Percentiles rank a stretch among this genome's conserved stretches.
Evolutionary conservation across 106 monocot genomes (phyloP).

Genomic region (Allium fistulosum): DNA sequence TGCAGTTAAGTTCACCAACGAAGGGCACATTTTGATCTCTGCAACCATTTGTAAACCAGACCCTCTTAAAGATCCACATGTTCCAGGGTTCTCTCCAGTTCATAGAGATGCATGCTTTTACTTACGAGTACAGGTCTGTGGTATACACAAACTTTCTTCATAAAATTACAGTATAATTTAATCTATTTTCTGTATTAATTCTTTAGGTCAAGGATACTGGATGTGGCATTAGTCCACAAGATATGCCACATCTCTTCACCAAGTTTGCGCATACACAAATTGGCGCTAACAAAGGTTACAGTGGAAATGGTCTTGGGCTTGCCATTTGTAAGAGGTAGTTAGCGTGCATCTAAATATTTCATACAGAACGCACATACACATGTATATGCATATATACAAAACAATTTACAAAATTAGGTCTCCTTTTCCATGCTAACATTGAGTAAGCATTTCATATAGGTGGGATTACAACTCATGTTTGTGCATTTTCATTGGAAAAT

Average conservation of each 20-base stretch:
- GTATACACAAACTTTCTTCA: background rate
- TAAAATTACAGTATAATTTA: background rate
- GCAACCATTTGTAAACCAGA: constrained; percentile 59
- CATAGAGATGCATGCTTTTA: constrained; percentile 53
- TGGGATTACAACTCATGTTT: no score
- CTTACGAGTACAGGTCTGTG: constrained; percentile 74
- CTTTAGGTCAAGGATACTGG: constrained; percentile 88
- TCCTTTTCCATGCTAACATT: no score
- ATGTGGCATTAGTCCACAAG: constrained; percentile 76
- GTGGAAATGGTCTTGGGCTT: constrained; percentile 81
- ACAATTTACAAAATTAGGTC: no score
- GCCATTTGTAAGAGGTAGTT: constrained; percentile 90
- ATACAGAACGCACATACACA: no score
- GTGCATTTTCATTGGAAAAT: no score
- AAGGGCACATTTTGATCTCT: constrained; percentile 61
- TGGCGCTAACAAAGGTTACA: constrained; percentile 40
- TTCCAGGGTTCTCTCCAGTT: constrained; percentile 49
- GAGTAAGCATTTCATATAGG: no score
- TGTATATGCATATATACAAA: no score
- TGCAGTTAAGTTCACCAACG: constrained; percentile 89
- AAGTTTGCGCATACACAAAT: constrained; percentile 54
- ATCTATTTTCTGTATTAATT: background rate
- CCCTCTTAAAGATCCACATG: constrained; percentile 42
- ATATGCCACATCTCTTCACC: constrained; percentile 71
- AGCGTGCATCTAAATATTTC: no score